Conservation (phyloP, 2,329 filamentous ascomycete genomes). For the Alternaria incomplexa region DNA sequence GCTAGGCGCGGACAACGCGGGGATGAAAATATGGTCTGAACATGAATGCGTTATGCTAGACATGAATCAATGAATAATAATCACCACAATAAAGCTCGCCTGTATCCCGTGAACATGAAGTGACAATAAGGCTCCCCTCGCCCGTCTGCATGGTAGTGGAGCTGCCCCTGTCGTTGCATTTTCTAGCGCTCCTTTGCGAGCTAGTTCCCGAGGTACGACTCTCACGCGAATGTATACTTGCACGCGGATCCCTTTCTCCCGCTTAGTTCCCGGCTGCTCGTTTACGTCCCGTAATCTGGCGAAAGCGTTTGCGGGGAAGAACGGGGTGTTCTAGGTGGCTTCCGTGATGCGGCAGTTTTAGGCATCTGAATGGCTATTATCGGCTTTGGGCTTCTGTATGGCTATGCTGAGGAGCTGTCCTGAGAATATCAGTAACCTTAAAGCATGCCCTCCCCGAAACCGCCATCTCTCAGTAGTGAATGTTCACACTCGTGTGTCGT, state of each 20-base stretch:
- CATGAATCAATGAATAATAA: slow-evolving; percentile 36
- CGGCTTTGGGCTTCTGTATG: background rate
- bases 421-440: background rate
- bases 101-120: background rate
- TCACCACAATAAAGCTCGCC: slow-evolving; percentile 18
- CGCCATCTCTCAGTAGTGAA: background rate
- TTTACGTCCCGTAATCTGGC: slow-evolving; percentile 1
- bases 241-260: slow-evolving; percentile 3
- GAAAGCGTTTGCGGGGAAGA: slow-evolving; percentile 2
- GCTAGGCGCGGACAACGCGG: slow-evolving; percentile 12
- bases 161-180: slow-evolving; percentile 27
- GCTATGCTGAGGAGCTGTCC: background rate
- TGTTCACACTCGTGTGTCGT: background rate
- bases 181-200: slow-evolving; percentile 24
- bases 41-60: slow-evolving; percentile 32
- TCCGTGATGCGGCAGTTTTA: background rate
- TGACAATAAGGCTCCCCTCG: slow-evolving; percentile 18
- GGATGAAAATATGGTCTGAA: slow-evolving; percentile 23
- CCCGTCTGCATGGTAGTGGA: slow-evolving; percentile 16
- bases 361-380: background rate
- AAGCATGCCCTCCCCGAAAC: background rate
- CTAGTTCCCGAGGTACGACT: slow-evolving; percentile 27
- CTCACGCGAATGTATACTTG: slow-evolving; percentile 3
- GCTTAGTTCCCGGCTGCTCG: background rate
- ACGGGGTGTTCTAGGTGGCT: background rate